Evolutionary conservation across 331 rosid species (phyloP).

Genomic region (Quercus phellos): DNA sequence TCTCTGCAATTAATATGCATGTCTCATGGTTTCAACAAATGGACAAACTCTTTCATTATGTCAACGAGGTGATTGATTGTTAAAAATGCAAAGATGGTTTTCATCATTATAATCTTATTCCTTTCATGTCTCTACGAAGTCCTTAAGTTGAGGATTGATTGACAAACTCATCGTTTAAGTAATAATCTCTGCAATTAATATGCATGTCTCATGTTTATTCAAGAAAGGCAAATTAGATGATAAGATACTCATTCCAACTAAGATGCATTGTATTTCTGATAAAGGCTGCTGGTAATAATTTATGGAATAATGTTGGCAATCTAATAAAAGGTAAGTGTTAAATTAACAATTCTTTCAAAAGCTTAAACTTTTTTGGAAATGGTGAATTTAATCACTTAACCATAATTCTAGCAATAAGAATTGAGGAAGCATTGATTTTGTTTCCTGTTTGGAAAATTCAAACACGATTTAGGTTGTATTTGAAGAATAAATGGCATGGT

Average conservation of each 20-base stretch:
- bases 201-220: background rate
- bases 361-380: no score
- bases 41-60: conserved; percentile 74
- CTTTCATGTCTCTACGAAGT: background rate
- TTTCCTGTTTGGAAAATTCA: background rate
- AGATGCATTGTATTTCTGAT: background rate
- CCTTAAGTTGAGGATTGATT: background rate
- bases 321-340: background rate
- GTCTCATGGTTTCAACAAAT: conserved; percentile 61
- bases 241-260: background rate
- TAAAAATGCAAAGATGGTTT: background rate
- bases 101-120: background rate
- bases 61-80: conserved; percentile 46
- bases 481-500: background rate
- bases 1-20: background rate
- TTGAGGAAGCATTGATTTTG: background rate
- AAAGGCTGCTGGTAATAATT: background rate
- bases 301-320: background rate
- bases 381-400: no score
- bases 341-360: no score
- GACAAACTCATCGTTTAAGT: background rate
- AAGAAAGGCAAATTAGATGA: background rate
- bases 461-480: background rate
- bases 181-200: background rate
- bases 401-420: no score